These are phyloP conservation scores for Pythium monospermum DNA, from an alignment of 352 stramenopile genomes.

Conservation along the genomic window DNA sequence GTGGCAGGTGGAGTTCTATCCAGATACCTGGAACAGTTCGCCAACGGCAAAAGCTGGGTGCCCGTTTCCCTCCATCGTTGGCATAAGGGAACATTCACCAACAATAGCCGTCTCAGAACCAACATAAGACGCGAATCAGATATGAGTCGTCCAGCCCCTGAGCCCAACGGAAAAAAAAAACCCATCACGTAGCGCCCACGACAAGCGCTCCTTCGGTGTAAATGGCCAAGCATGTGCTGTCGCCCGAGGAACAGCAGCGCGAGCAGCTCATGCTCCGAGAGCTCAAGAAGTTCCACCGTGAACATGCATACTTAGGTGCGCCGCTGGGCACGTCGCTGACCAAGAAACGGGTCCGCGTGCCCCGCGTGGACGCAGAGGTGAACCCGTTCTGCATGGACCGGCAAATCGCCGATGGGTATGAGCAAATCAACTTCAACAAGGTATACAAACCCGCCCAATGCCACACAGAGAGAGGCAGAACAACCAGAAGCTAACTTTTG, in stretches of 20 bases:
- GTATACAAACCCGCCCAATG: no score
- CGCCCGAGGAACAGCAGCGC: constrained; percentile 24
- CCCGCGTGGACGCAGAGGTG: constrained; percentile 43
- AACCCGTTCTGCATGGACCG: constrained; percentile 74
- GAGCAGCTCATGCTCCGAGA: constrained; percentile 70
- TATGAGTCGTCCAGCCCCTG: neutral
- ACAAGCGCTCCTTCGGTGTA: no score
- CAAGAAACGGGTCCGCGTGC: constrained; percentile 63
- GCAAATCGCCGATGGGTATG: constrained; percentile 70
- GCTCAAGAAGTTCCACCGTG: constrained; percentile 60
- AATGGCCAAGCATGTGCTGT: constrained; percentile 11
- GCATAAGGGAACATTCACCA: no score
- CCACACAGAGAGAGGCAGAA: no score
- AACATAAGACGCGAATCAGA: constrained; percentile 6
- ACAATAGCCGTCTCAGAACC: neutral
- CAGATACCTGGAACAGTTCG: no score
- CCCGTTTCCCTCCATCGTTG: no score
- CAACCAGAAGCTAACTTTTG: no score
- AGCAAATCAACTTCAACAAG: constrained; percentile 78
- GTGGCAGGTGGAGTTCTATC: no score
- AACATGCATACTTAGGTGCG: constrained; percentile 26
- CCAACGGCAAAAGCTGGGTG: no score
- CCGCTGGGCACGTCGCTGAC: constrained; percentile 46
- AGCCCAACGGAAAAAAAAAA: no score
- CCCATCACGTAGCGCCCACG: no score